These are phyloP conservation scores for Tothia fuscella DNA, from an alignment of 2,329 filamentous ascomycete genomes.

Conservation along the genomic window DNA sequence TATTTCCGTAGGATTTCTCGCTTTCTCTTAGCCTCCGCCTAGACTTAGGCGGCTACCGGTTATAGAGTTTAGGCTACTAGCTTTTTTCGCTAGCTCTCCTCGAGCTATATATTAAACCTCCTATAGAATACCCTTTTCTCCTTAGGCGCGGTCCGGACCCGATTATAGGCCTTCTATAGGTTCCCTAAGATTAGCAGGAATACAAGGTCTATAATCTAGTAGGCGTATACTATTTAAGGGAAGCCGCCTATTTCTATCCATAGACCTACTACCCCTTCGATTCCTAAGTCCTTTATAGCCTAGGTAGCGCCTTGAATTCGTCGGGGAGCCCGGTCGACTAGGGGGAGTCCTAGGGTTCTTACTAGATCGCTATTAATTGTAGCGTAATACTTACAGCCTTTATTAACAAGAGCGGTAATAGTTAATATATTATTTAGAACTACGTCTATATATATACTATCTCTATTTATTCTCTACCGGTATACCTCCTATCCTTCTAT, in stretches of 20 bases:
- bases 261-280: too few relatives aligned
- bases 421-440: not conserved
- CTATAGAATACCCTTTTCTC: not conserved
- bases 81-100: not conserved
- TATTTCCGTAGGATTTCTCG: not conserved
- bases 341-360: too few relatives aligned
- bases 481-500: not conserved
- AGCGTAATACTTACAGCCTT: not conserved
- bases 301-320: too few relatives aligned
- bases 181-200: too few relatives aligned
- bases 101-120: not conserved
- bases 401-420: not conserved
- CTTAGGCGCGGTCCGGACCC: not conserved
- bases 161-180: too few relatives aligned
- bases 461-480: slow-evolving; percentile 1
- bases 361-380: too few relatives aligned
- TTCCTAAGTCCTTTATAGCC: too few relatives aligned
- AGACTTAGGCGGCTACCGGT: too few relatives aligned
- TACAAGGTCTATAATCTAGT: too few relatives aligned
- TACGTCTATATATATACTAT: not conserved
- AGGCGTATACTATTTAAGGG: too few relatives aligned
- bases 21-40: not conserved
- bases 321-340: too few relatives aligned
- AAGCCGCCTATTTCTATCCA: too few relatives aligned
- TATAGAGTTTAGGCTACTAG: not conserved